Conservation (phyloP, 139 green algal species). For the Pleodorina starrii region DNA sequence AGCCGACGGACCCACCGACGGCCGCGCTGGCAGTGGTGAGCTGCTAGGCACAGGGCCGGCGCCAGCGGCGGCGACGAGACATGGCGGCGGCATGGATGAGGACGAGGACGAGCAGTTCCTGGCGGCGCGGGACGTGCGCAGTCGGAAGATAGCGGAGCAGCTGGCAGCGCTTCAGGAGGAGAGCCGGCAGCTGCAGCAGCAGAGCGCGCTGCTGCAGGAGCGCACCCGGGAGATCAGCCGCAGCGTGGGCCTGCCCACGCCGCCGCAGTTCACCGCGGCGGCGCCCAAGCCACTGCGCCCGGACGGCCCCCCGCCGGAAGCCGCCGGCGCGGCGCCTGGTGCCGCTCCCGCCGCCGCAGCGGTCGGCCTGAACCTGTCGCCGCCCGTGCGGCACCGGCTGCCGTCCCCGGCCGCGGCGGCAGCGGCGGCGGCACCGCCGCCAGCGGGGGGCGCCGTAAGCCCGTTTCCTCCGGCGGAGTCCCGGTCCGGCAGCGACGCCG, state of each 20-base stretch:
- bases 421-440: not conserved
- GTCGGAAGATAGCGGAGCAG: slow-evolving; percentile 57
- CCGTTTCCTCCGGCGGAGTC: not conserved
- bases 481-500: not conserved
- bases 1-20: not conserved
- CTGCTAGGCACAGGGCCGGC: not conserved
- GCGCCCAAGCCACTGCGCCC: not conserved
- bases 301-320: not conserved
- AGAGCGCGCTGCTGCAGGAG: slow-evolving; percentile 55
- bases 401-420: not conserved
- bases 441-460: not conserved
- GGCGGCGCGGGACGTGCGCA: slow-evolving; percentile 41
- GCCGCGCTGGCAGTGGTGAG: not conserved
- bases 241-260: slow-evolving; percentile 38
- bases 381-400: not conserved
- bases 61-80: not conserved
- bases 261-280: not conserved
- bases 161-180: slow-evolving; percentile 65
- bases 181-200: slow-evolving; percentile 59
- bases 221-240: slow-evolving; percentile 56
- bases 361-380: not conserved
- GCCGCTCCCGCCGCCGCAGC: not conserved
- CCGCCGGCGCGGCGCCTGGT: not conserved
- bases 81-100: not conserved
- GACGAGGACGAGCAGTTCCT: slow-evolving; percentile 1